Evolutionary conservation across 805 yeast genomes (phyloP).

Genomic region (Saturnispora ahearnii): DNA sequence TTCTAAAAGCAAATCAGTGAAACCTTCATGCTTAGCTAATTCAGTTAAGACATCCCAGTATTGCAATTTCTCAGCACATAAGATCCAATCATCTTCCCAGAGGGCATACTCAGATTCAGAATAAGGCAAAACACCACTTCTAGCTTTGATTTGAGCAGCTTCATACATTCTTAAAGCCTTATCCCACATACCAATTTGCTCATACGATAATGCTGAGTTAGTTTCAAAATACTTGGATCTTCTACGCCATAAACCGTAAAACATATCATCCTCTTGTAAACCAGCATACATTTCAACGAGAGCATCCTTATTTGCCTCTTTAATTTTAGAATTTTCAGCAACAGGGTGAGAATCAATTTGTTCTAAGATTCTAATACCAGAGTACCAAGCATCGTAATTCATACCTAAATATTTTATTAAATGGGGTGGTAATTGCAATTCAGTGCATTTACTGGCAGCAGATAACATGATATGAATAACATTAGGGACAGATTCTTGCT

Average conservation of each 20-base stretch:
- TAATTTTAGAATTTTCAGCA: conserved; percentile 59
- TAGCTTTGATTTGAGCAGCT: conserved; percentile 91
- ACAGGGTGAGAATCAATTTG: conserved; percentile 40
- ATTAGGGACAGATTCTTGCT: conserved; percentile 77
- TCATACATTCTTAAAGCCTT: conserved; percentile 91
- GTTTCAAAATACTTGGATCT: conserved; percentile 93
- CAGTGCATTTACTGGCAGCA: conserved; percentile 68
- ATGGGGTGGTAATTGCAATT: conserved; percentile 85
- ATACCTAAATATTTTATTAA: conserved; percentile 79
- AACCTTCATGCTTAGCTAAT: conserved; percentile 95
- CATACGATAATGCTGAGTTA: conserved; percentile 84
- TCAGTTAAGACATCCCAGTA: conserved; percentile 98
- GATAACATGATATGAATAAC: conserved; percentile 77
- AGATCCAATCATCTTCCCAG: conserved; percentile 99
- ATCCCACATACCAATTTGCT: conserved; percentile 92
- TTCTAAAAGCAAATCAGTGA: conserved; percentile 87
- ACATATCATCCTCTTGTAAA: conserved; percentile 91
- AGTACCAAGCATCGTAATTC: conserved; percentile 86
- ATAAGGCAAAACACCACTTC: conserved; percentile 91
- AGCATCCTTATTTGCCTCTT: conserved; percentile 85
- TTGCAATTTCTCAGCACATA: conserved; percentile 93
- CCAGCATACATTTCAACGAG: conserved; percentile 80
- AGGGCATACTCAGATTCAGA: conserved; percentile 90
- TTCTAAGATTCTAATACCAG: conserved; percentile 78
- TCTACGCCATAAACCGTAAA: conserved; percentile 96